Conservation (phyloP, 345 rosid species). For the Jatropha curcas region DNA sequence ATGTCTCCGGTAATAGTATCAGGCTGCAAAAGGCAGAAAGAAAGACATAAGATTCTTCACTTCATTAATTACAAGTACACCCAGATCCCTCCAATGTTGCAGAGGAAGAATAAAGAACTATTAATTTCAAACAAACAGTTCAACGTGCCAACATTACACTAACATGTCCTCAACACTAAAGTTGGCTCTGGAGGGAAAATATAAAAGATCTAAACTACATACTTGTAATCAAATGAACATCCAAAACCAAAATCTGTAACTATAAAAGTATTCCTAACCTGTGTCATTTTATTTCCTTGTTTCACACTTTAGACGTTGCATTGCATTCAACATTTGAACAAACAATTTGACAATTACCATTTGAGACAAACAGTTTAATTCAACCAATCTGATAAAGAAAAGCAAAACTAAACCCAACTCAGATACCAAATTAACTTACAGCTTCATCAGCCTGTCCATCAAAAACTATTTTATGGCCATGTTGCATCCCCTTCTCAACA, state of each 20-base stretch:
- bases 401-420: not conserved
- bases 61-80: not conserved
- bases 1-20: constrained; percentile 50
- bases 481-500: constrained; percentile 63
- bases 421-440: constrained; percentile 34
- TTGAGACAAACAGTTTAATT: not conserved
- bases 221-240: not conserved
- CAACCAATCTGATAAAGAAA: not conserved
- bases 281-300: not conserved
- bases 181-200: not conserved
- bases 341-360: not conserved
- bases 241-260: not conserved
- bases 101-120: too few relatives aligned
- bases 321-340: too few relatives aligned
- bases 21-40: constrained; percentile 32
- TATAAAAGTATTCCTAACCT: not conserved
- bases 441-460: constrained; percentile 69
- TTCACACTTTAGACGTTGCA: not conserved
- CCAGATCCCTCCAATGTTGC: not conserved
- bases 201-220: not conserved
- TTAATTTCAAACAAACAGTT: not conserved
- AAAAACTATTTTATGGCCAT: constrained; percentile 49
- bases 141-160: not conserved
- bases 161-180: not conserved
- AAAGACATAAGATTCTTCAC: not conserved